Conservation (phyloP, 2,329 filamentous ascomycete species). For the Cladobotryum protrusum region DNA sequence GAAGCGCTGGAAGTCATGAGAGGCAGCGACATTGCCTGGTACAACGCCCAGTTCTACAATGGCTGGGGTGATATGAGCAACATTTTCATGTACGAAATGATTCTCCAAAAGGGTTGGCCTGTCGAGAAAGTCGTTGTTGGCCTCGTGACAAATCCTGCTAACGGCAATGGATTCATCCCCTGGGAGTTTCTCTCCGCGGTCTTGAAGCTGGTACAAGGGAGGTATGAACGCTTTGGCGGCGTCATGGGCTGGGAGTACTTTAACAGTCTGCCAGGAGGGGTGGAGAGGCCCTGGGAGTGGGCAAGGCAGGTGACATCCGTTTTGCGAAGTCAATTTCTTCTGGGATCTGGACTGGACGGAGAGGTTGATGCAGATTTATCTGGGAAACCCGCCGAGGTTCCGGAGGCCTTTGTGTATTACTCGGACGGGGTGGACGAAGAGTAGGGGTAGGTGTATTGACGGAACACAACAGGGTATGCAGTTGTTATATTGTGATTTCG, state of each 20-base stretch:
- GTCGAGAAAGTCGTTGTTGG: conserved; percentile 71
- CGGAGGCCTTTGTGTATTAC: conserved; percentile 29
- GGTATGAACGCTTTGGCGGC: conserved; percentile 68
- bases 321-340: conserved; percentile 21
- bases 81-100: conserved; percentile 43
- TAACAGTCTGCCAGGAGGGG: conserved; percentile 65
- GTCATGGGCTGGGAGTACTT: conserved; percentile 97
- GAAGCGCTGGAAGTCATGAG: conserved; percentile 62
- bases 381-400: conserved; percentile 23
- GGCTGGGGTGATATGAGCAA: conserved; percentile 63
- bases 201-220: conserved; percentile 33
- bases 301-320: conserved; percentile 57
- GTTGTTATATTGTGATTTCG: too few species aligned
- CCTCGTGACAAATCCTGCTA: conserved; percentile 69
- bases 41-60: conserved; percentile 91
- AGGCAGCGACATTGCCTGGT: conserved; percentile 67
- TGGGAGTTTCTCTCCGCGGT: conserved; percentile 42
- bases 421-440: conserved; percentile 20
- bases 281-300: conserved; percentile 68
- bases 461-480: too few species aligned
- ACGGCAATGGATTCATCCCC: conserved; percentile 53
- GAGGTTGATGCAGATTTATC: conserved; percentile 22
- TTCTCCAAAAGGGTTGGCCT: conserved; percentile 60
- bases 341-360: not conserved
- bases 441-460: too few species aligned